Conservation (phyloP, 2,329 filamentous ascomycete genomes). For the Microsporum ferrugineum region DNA sequence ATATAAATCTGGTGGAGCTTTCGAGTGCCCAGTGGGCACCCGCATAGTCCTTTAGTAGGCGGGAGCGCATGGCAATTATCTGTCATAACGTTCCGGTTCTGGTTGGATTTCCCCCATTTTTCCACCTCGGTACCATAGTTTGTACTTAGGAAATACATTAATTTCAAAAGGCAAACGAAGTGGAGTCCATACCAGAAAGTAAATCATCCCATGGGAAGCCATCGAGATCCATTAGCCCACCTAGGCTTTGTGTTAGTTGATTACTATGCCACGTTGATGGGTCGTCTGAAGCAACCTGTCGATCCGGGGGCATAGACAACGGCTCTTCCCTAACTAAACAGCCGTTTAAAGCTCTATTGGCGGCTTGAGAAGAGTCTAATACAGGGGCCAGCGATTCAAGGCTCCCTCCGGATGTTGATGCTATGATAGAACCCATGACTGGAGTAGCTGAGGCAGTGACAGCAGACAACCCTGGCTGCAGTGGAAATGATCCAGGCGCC, state of each 20-base stretch:
- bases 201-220: background rate
- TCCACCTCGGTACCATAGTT: background rate
- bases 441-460: background rate
- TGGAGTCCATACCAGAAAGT: background rate
- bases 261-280: background rate
- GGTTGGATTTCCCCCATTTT: background rate
- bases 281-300: background rate
- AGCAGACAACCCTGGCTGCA: background rate
- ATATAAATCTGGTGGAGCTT: too few relatives aligned
- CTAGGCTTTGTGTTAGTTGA: background rate
- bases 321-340: background rate
- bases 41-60: too few relatives aligned
- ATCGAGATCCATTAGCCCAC: background rate
- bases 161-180: background rate
- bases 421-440: background rate
- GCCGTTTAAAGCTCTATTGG: background rate
- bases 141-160: background rate
- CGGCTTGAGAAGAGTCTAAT: background rate
- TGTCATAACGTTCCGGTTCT: too few relatives aligned
- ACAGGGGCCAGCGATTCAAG: background rate
- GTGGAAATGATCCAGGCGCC: background rate
- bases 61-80: too few relatives aligned
- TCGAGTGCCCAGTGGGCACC: too few relatives aligned
- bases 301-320: background rate
- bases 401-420: background rate